phyloP scores from a whole-genome alignment of 768 basidiomycete species.

The Amanita rimosa region DNA sequence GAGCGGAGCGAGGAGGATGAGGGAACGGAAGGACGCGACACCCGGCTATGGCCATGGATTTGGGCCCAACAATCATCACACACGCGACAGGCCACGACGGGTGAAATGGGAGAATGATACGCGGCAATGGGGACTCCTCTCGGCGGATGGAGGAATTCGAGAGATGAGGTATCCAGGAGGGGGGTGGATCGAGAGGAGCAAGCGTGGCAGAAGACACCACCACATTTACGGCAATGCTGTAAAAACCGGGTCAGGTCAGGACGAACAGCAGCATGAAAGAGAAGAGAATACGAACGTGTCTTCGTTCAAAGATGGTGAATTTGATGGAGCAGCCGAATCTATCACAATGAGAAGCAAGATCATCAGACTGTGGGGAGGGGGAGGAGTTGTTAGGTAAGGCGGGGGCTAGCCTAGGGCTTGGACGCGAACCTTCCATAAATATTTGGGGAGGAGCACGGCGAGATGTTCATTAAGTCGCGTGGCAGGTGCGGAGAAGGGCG shows the following conservation, averaged over 20 bases:
- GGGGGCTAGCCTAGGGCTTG: not conserved
- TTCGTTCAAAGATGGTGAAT: conserved; percentile 63
- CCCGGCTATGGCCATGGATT: conserved; percentile 45
- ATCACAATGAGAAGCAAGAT: conserved; percentile 52
- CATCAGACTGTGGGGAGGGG: conserved; percentile 41
- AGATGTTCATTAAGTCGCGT: conserved; percentile 57
- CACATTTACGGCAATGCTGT: conserved; percentile 79
- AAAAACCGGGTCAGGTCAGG: conserved; percentile 12
- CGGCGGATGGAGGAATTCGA: conserved; percentile 63
- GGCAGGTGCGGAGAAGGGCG: conserved; percentile 10
- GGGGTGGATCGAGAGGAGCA: conserved; percentile 51
- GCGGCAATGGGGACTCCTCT: conserved; percentile 46
- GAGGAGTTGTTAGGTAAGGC: conserved; percentile 11
- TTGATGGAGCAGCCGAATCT: conserved; percentile 56
- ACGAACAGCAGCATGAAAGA: conserved; percentile 8
- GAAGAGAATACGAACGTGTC: conserved; percentile 45
- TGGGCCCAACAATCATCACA: conserved; percentile 74
- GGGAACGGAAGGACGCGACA: conserved; percentile 27
- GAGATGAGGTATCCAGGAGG: conserved; percentile 63
- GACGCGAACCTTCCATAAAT: conserved; percentile 60
- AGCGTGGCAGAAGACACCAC: conserved; percentile 59
- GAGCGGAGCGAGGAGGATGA: conserved; percentile 11
- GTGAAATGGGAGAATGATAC: conserved; percentile 50
- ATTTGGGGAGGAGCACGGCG: conserved; percentile 58
- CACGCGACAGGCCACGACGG: conserved; percentile 47